phyloP scores from a whole-genome alignment of 1,284 basidiomycete species.

The Microbotryum intermedium region DNA sequence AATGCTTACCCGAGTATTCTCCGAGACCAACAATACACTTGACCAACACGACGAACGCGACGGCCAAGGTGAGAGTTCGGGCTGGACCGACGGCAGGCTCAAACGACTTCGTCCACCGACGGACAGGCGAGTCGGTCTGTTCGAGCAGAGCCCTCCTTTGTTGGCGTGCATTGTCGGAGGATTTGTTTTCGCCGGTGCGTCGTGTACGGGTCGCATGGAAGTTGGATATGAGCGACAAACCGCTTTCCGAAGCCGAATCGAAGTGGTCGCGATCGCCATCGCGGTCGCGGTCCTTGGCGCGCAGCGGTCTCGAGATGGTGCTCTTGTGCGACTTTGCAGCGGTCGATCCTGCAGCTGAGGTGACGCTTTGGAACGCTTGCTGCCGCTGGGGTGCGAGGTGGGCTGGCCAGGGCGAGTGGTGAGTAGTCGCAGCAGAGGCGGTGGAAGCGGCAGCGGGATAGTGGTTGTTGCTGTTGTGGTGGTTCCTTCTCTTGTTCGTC shows the following conservation, averaged over 20 bases:
- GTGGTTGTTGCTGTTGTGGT: no score
- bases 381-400: no score
- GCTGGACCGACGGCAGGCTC: neutral
- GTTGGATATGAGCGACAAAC: neutral
- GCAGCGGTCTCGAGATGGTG: no score
- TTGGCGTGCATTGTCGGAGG: no score
- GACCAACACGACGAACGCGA: constrained; percentile 51
- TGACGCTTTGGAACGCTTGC: no score
- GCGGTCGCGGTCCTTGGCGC: neutral
- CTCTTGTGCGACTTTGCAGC: no score
- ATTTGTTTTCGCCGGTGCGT: neutral
- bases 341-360: no score
- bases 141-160: no score
- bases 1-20: constrained; percentile 61
- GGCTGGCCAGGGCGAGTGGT: no score
- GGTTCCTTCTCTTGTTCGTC: no score
- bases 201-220: neutral
- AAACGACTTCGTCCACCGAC: neutral
- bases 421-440: no score
- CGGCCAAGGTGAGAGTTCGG: constrained; percentile 39
- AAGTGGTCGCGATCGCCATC: neutral
- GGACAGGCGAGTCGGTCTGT: constrained; percentile 13
- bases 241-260: neutral
- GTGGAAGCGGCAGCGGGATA: no score
- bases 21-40: constrained; percentile 63